Base-by-base conservation (phyloP, 805 yeast species). In the Yarrowia divulgata region DNA sequence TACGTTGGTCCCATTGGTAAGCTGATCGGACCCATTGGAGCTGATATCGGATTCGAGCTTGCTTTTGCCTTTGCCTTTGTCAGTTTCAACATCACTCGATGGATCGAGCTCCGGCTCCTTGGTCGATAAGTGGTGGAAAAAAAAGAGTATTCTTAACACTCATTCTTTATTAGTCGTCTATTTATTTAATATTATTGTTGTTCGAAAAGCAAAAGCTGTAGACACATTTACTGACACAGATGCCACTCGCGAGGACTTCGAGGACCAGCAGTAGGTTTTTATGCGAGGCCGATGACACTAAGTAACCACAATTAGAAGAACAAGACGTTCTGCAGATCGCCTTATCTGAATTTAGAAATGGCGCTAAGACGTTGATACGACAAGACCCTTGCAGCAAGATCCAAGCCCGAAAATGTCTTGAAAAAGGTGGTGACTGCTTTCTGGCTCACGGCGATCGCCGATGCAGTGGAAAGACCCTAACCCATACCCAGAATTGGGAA, bases 21-120 rank as follows among this genome's bases (percentile, higher is more conserved):
- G 45, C 72, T 79, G 72, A 88, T 90, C 75, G 95, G 94, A 73
- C 77, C 73, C 29, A 23, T 23, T 52, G 97, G 96, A 74, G 97
- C 94, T 71, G 97, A 92, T 77, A 84, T 93, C 75, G 97, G 97
- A 43, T 91, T 90, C 76, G 95, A 90, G 81, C 81, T 93, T 70
- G 91, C 88, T 52, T 84, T 84, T 69, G 85, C 82, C 9, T 90
- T 91, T 75, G 80, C 94, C 13, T 87, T 88, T 72, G 76, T 90
- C 69, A 88, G 84, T 34, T 91, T 81, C 79, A 84, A 85, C 74
- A 60, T 81, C 40, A 78, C 82, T 37, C 84, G 97, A 79, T 87
- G 87, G 54, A 75, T 90, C 13, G 97, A 91, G 81, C 79, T 82
- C 77, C 89, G 88, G 78, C 87, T 87, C 75, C 76, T 82, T 71